These are phyloP conservation scores for Fusarium succisae DNA, from an alignment of 2,329 filamentous ascomycete genomes.

Conservation along the genomic window DNA sequence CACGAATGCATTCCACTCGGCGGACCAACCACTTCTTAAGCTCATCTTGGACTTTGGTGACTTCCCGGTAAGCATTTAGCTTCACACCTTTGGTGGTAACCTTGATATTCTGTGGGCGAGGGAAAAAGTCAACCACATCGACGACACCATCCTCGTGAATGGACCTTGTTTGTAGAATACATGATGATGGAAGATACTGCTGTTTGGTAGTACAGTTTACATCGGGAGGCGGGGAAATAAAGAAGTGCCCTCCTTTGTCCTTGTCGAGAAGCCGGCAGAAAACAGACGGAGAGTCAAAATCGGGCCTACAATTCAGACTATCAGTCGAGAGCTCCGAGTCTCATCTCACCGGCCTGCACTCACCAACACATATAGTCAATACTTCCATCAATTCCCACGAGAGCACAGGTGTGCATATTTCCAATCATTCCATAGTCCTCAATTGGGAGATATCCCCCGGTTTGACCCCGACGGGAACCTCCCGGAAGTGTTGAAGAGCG, in stretches of 20 bases:
- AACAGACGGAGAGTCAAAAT: slow-evolving; percentile 80
- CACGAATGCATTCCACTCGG: slow-evolving; percentile 77
- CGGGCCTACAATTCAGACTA: slow-evolving; percentile 63
- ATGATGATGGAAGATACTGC: slow-evolving; percentile 78
- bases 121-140: slow-evolving; percentile 80
- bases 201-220: slow-evolving; percentile 75
- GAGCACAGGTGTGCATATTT: slow-evolving; percentile 81
- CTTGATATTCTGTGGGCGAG: slow-evolving; percentile 69
- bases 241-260: slow-evolving; percentile 78
- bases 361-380: slow-evolving; percentile 83
- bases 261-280: slow-evolving; percentile 81
- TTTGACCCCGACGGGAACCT: slow-evolving; percentile 47
- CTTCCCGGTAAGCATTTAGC: slow-evolving; percentile 64
- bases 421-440: slow-evolving; percentile 84
- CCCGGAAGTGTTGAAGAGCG: slow-evolving; percentile 47
- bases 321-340: neutral
- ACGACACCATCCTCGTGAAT: slow-evolving; percentile 80
- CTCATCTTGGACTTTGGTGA: slow-evolving; percentile 64
- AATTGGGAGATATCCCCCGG: slow-evolving; percentile 67
- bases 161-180: slow-evolving; percentile 80
- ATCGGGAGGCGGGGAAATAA: slow-evolving; percentile 65
- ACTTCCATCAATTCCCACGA: slow-evolving; percentile 78
- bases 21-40: slow-evolving; percentile 77
- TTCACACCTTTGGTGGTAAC: slow-evolving; percentile 59
- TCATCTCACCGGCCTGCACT: slow-evolving; percentile 34